A percentile compares a stretch with the other conserved stretches of the same genome.
phyloP scores from a whole-genome alignment of 2,329 filamentous ascomycete genomes.

The Fonsecaea monophora region DNA sequence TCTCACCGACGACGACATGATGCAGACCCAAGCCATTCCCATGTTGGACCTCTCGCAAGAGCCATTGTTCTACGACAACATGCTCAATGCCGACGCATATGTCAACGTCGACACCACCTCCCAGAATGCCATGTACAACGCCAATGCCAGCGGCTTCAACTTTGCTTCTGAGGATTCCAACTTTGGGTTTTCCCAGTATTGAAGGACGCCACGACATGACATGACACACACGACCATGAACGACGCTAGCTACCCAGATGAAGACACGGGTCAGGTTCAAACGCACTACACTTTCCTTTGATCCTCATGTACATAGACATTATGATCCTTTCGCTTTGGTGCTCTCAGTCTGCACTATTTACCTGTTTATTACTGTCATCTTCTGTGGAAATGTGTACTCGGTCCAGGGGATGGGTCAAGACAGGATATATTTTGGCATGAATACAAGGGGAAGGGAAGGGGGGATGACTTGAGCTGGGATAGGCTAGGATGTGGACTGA shows the following conservation, averaged over 20 bases:
- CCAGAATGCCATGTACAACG: conserved; percentile 15
- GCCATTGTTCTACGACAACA: conserved; percentile 23
- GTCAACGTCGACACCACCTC: conserved; percentile 10
- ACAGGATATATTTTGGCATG: not conserved
- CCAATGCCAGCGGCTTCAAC: not conserved
- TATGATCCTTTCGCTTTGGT: not conserved
- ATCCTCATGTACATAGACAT: conserved; percentile 4
- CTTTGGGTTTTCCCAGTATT: conserved; percentile 10
- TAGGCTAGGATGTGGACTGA: too few species aligned
- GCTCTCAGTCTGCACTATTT: not conserved
- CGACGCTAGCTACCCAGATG: conserved; percentile 3
- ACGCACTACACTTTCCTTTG: not conserved
- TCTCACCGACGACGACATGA: conserved; percentile 3
- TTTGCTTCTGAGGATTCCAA: not conserved
- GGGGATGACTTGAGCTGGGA: too few species aligned
- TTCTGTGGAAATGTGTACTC: not conserved
- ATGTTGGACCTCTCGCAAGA: conserved; percentile 17
- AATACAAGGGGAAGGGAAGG: too few species aligned
- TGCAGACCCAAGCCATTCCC: conserved; percentile 9
- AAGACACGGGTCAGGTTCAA: not conserved
- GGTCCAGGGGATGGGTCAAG: not conserved
- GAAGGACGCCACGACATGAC: conserved; percentile 11
- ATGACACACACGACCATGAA: conserved; percentile 14
- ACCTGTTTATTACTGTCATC: not conserved
- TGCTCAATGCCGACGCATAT: conserved; percentile 9